These are phyloP conservation scores for Abrus pulchellus DNA, from an alignment of 306 rosid genomes.

Conservation along the genomic window DNA sequence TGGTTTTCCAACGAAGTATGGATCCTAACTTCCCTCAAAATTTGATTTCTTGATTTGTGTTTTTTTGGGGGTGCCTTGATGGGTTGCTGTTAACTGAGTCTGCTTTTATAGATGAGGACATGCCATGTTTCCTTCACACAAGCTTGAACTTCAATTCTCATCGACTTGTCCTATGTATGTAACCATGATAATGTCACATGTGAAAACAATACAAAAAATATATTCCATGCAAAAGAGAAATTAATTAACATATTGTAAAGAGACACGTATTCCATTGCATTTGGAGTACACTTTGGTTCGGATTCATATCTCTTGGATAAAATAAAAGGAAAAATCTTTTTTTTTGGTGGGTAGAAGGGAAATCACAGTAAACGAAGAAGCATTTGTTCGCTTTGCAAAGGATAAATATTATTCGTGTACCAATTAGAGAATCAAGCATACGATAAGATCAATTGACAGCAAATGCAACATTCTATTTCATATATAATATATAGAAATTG, in stretches of 20 bases:
- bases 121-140: too few species aligned
- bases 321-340: too few species aligned
- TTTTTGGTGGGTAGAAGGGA: too few species aligned
- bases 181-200: neutral
- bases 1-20: neutral
- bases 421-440: neutral
- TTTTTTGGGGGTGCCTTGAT: neutral
- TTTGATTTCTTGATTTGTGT: too few species aligned
- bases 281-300: neutral
- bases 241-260: neutral
- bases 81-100: neutral
- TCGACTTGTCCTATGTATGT: too few species aligned
- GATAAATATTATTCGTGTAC: neutral
- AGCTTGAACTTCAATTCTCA: too few species aligned
- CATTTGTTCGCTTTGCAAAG: neutral
- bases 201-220: neutral
- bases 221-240: neutral
- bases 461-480: neutral
- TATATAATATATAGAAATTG: neutral
- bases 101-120: neutral
- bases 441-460: neutral
- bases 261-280: neutral
- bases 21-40: too few species aligned
- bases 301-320: neutral
- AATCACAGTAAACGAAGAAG: neutral